Percentiles rank a stretch among this genome's conserved stretches.
phyloP scores from a whole-genome alignment of 345 rosid genomes.

The Melastoma malabathricum region DNA sequence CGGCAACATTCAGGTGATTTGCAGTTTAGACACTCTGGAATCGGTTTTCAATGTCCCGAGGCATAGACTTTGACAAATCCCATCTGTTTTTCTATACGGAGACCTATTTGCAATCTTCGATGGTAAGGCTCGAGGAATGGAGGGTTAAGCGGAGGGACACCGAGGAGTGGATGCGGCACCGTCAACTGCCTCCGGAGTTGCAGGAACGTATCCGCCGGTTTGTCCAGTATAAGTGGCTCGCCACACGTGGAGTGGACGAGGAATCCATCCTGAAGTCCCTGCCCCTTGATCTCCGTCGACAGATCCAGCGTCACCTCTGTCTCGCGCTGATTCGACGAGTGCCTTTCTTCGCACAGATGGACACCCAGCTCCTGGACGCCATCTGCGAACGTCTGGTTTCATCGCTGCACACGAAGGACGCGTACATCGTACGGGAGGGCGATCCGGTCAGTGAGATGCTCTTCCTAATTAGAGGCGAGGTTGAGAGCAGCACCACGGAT shows the following conservation, averaged over 20 bases:
- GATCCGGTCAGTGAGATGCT: slow-evolving; percentile 88
- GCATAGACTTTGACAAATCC: not conserved
- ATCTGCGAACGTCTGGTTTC: slow-evolving; percentile 75
- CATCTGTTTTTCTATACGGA: slow-evolving; percentile 12
- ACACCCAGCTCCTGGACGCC: slow-evolving; percentile 70
- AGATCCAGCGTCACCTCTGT: slow-evolving; percentile 70
- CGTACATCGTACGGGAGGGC: slow-evolving; percentile 55
- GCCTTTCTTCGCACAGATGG: slow-evolving; percentile 83
- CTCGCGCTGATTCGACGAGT: slow-evolving; percentile 89
- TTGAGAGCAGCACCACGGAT: slow-evolving; percentile 80
- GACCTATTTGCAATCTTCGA: slow-evolving; percentile 77
- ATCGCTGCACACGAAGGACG: slow-evolving; percentile 52
- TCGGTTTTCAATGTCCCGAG: not conserved
- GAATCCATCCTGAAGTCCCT: slow-evolving; percentile 57
- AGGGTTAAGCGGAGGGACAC: slow-evolving; percentile 74
- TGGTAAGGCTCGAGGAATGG: slow-evolving; percentile 82
- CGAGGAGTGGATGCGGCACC: slow-evolving; percentile 95
- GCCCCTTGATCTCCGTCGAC: slow-evolving; percentile 64
- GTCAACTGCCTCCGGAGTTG: slow-evolving; percentile 63
- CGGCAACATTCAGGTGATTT: slow-evolving; percentile 53
- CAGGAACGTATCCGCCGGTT: slow-evolving; percentile 73
- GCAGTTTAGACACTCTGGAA: not conserved
- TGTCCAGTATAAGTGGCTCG: slow-evolving; percentile 72
- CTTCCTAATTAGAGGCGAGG: slow-evolving; percentile 73
- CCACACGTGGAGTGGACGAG: slow-evolving; percentile 78